Evolutionary conservation across 2,329 filamentous ascomycete species (phyloP).

Genomic region (Myrmaecium sp.): DNA sequence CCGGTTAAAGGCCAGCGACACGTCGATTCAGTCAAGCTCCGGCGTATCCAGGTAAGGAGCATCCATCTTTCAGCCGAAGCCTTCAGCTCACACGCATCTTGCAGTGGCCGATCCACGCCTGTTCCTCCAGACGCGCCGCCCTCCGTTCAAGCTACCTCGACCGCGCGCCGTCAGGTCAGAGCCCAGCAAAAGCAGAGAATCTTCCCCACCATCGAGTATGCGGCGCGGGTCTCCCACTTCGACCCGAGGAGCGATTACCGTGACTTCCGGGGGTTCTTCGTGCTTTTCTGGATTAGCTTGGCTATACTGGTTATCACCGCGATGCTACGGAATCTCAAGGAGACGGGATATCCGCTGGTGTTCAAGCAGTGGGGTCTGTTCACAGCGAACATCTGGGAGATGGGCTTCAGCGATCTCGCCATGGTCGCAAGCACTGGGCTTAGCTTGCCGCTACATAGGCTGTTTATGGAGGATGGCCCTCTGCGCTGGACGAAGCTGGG

Average conservation of each 20-base stretch:
- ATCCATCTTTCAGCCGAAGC: neutral
- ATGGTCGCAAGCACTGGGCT: conserved; percentile 68
- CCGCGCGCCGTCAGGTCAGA: conserved; percentile 66
- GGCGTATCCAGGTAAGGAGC: conserved; percentile 17
- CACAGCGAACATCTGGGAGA: conserved; percentile 73
- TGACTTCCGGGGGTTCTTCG: conserved; percentile 95
- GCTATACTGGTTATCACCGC: conserved; percentile 94
- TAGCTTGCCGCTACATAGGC: conserved; percentile 54
- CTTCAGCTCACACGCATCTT: conserved; percentile 2
- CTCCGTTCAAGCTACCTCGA: conserved; percentile 71
- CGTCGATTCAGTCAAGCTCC: conserved; percentile 12
- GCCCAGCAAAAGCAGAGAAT: conserved; percentile 66
- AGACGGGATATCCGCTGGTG: conserved; percentile 74
- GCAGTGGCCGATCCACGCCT: conserved; percentile 67
- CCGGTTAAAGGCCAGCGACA: conserved; percentile 10
- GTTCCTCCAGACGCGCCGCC: conserved; percentile 82
- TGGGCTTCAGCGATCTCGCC: conserved; percentile 64
- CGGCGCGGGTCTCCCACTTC: conserved; percentile 83
- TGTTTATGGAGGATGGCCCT: conserved; percentile 41
- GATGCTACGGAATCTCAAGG: conserved; percentile 83
- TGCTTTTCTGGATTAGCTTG: conserved; percentile 92
- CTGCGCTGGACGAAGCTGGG: conserved; percentile 63
- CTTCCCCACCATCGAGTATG: conserved; percentile 87
- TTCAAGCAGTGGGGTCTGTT: conserved; percentile 80
- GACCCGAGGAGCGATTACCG: conserved; percentile 81